Conservation (phyloP, 768 basidiomycete species). For the Russula sp. region DNA sequence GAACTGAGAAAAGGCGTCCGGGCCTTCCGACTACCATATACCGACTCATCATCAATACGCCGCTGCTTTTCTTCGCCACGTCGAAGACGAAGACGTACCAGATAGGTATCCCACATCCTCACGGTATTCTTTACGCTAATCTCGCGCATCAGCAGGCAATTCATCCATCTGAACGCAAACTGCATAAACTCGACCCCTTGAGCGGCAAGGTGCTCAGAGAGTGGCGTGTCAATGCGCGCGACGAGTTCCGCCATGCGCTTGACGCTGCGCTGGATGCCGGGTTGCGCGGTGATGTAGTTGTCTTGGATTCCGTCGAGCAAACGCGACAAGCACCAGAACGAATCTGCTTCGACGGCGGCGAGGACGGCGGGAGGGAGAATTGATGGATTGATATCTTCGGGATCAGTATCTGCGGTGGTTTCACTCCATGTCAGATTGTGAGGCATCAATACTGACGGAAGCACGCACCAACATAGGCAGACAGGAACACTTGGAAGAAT, state of each 20-base stretch:
- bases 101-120: constrained; percentile 99
- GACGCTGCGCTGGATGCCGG: constrained; percentile 92
- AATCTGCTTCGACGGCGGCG: constrained; percentile 90
- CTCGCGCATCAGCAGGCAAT: constrained; percentile 96
- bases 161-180: constrained; percentile 99
- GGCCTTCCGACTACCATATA: constrained; percentile 75
- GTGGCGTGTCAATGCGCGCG: constrained; percentile 80
- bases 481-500: constrained; percentile 96
- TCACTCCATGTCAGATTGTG: background rate
- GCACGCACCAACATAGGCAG: constrained; percentile 80
- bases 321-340: constrained; percentile 97
- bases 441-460: background rate
- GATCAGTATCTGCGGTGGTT: constrained; percentile 68
- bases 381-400: constrained; percentile 80
- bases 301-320: constrained; percentile 96
- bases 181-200: constrained; percentile 99
- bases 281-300: constrained; percentile 95
- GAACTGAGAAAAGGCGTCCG: constrained; percentile 98
- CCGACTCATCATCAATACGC: background rate
- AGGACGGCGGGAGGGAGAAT: constrained; percentile 64
- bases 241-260: constrained; percentile 93
- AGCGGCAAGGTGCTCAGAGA: constrained; percentile 78
- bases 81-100: constrained; percentile 48
- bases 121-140: constrained; percentile 95
- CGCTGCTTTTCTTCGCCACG: background rate